A percentile compares a stretch with the other conserved stretches of the same genome.
Evolutionary conservation across 192 early-diverging fungal species (phyloP).

Genomic region (Coemansia sp.): DNA sequence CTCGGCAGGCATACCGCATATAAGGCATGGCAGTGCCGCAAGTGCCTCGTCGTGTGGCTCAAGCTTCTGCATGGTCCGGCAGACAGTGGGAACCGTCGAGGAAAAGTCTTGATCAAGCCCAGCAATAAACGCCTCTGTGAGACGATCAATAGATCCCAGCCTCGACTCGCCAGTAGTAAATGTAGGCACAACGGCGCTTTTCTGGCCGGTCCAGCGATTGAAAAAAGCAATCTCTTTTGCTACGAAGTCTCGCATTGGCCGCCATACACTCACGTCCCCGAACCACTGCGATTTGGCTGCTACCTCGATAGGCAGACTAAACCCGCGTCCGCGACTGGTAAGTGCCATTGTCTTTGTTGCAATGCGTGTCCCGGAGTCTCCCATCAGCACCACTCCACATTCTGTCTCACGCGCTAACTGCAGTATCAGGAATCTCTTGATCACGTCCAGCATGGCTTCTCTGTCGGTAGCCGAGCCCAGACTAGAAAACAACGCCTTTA

Average conservation of each 20-base stretch:
- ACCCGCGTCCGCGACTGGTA: slow-evolving; percentile 86
- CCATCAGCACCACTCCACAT: slow-evolving; percentile 64
- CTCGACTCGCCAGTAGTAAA: slow-evolving; percentile 59
- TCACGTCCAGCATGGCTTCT: slow-evolving; percentile 66
- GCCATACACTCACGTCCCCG: slow-evolving; percentile 57
- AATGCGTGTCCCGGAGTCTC: slow-evolving; percentile 76
- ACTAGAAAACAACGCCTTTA: slow-evolving; percentile 56
- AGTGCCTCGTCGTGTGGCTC: slow-evolving; percentile 54
- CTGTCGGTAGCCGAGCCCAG: slow-evolving; percentile 64
- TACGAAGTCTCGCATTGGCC: slow-evolving; percentile 81
- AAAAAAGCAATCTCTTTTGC: slow-evolving; percentile 77
- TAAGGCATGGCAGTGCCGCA: slow-evolving; percentile 35
- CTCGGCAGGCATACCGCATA: slow-evolving; percentile 69
- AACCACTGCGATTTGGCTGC: slow-evolving; percentile 60
- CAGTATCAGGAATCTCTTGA: slow-evolving; percentile 62
- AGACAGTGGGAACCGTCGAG: slow-evolving; percentile 81
- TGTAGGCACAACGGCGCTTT: slow-evolving; percentile 44
- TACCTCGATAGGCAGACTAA: slow-evolving; percentile 74
- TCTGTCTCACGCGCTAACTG: slow-evolving; percentile 55
- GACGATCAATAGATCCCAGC: slow-evolving; percentile 50
- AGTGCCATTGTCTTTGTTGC: slow-evolving; percentile 73
- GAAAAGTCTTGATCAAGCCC: slow-evolving; percentile 79
- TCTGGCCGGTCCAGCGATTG: slow-evolving; percentile 56
- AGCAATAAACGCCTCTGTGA: slow-evolving; percentile 65
- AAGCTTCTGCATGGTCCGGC: slow-evolving; percentile 76